These are phyloP conservation scores for Paracorniculantispora psalliotae DNA, from an alignment of 2,329 filamentous ascomycete genomes.

Conservation along the genomic window DNA sequence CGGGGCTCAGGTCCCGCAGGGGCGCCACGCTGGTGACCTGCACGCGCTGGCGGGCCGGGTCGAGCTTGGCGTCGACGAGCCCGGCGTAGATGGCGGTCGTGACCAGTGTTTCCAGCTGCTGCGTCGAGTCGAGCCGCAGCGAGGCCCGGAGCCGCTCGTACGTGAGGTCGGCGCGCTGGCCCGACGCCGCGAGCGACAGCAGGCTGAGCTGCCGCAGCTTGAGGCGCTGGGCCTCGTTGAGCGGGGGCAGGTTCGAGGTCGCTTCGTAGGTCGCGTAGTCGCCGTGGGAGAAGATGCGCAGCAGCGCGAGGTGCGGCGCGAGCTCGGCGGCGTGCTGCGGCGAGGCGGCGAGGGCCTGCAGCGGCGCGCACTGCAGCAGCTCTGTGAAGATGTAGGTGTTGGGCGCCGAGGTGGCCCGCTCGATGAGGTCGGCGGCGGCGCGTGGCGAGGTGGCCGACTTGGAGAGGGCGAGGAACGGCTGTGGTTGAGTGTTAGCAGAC, in stretches of 20 bases:
- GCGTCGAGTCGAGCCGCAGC: conserved; percentile 61
- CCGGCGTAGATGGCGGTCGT: conserved; percentile 84
- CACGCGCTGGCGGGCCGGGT: conserved; percentile 69
- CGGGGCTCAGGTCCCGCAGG: conserved; percentile 77
- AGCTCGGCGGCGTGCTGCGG: conserved; percentile 58
- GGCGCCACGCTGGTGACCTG: conserved; percentile 77
- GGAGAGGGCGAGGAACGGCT: conserved; percentile 87
- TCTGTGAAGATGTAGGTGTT: conserved; percentile 93
- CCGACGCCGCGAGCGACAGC: conserved; percentile 60
- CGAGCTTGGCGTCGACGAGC: conserved; percentile 75
- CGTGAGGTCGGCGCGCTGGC: conserved; percentile 51
- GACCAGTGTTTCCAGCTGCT: conserved; percentile 79
- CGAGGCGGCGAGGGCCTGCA: conserved; percentile 60
- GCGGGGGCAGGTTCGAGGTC: conserved; percentile 53
- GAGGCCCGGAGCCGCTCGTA: conserved; percentile 64
- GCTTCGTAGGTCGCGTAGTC: conserved; percentile 70
- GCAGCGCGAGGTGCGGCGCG: conserved; percentile 59
- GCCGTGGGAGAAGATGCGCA: conserved; percentile 89
- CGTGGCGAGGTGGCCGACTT: conserved; percentile 80
- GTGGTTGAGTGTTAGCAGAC: conserved; percentile 28
- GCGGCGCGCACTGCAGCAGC: conserved; percentile 74
- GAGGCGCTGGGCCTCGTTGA: conserved; percentile 66
- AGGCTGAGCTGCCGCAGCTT: conserved; percentile 92
- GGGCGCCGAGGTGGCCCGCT: conserved; percentile 80
- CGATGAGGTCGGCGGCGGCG: conserved; percentile 79